Base-by-base conservation (phyloP, 495 filamentous ascomycete species). In the Penicillium maclennaniae region DNA sequence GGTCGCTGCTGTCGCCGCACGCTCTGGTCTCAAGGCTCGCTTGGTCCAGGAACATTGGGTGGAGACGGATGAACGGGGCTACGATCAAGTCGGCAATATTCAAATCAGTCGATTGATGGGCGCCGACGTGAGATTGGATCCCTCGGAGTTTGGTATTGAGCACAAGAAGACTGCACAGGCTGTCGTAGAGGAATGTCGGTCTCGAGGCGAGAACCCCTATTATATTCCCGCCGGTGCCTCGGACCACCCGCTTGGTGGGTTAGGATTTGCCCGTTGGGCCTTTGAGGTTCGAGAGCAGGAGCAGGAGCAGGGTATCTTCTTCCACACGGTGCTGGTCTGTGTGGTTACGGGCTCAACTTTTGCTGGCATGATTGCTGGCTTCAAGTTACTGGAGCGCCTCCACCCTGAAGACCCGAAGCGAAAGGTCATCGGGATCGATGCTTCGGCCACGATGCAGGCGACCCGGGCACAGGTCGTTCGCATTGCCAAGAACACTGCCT, bases 11-110 rank as follows among this genome's bases (percentile, higher is more conserved):
- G 79, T 78, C 0, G 82, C 79, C 5, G 71, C 77, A 12, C 67
- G 71, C 19, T 55, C 76, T 0, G 82, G 82, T 0, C 66, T 86
- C 1, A 73, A 80, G 17, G 76, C 71, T 12, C 69, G 74, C 12
- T 74, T 83, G 1, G 73, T 85, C 1, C 82, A 86, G 63, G 83
- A 85, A 59, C 69, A 84, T 52, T 86, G 83, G 83, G 83, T 87
- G 0, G 73, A 82, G 40, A 79, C 72, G 73, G 43, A 40, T 0
- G 78, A 80, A 46, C 57, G 63, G n/a, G 72, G 66, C 5, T 86
- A 86, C 62, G 72, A 72, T 1, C 60, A 60, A 40, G 82, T 80
- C 0, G 83, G 83, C 23, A 86, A 87, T 62, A 82, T 86, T 45
- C 82, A 85, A 63, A 69, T 86, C 15, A 81, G 78, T 6, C 67